phyloP scores from a whole-genome alignment of 2,329 filamentous ascomycete species.

The Aspergillus caelatus region DNA sequence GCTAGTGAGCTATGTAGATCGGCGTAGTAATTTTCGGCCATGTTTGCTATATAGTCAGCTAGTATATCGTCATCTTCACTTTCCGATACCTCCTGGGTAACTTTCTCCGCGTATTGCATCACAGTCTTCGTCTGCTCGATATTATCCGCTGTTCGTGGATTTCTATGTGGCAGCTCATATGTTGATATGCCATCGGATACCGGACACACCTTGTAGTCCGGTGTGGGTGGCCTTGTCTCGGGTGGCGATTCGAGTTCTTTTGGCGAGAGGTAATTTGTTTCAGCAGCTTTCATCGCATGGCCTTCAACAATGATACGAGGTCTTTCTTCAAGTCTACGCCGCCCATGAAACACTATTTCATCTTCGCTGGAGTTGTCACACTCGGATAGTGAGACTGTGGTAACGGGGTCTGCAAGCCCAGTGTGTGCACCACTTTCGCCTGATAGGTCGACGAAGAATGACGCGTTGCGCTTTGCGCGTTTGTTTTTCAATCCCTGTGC shows the following conservation, averaged over 20 bases:
- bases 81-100: not conserved
- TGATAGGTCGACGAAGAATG: slow-evolving; percentile 6
- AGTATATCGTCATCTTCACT: slow-evolving; percentile 51
- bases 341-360: slow-evolving; percentile 44
- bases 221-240: not conserved
- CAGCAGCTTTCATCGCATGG: not conserved
- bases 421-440: slow-evolving; percentile 32
- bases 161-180: not conserved
- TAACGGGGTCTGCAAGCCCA: slow-evolving; percentile 31
- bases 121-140: not conserved
- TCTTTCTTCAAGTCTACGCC: slow-evolving; percentile 24
- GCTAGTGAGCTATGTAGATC: not conserved
- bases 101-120: not conserved
- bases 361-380: slow-evolving; percentile 70
- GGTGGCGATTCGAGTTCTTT: not conserved
- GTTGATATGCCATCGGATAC: not conserved
- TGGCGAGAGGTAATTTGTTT: not conserved
- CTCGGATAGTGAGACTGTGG: slow-evolving; percentile 38
- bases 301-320: not conserved
- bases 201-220: not conserved
- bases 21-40: slow-evolving; percentile 34
- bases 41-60: slow-evolving; percentile 46
- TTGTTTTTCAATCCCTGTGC: not conserved
- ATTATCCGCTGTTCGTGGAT: not conserved
- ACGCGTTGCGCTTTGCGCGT: not conserved